Base-by-base conservation (phyloP, 1,284 basidiomycete genomes). In the Pterulicium gracile region DNA sequence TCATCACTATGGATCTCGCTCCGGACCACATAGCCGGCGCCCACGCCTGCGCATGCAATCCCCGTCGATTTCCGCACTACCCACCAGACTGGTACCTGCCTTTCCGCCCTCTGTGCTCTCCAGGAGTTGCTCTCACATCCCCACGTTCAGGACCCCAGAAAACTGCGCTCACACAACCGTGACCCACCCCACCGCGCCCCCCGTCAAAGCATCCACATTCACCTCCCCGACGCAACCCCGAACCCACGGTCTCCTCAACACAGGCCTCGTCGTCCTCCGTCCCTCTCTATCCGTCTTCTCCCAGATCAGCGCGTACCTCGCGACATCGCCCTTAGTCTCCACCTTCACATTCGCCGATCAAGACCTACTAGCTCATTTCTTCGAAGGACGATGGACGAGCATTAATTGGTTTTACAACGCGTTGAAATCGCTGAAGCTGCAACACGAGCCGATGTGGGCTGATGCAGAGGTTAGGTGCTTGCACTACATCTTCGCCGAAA, bases 41-140 rank as follows among this genome's bases (percentile, higher is more conserved):
- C 1, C 85, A 86, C 47, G 86, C 74, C 3, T 90, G 87, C 55
- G 76, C 84, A 0, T 90, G 87, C 67, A 90, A 90, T 56, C 86
- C 86, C n/a, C 72, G 73, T 47, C 74, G 73, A 55, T 62, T 88
- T 27, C 51, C 68, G 0, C 79, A 85, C 53, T 90, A 90, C 57
- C 88, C 88, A 0, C 51, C 54, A 1, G 82, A 88, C 55, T 90
- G 87, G 87, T 83, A 50, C 64, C 73, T 46, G 42, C 24, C 27
- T 32, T 12, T 43, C 12, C n/a, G 3, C 13, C 22, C 2, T 0
- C 14, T 14, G 34, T 10, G n/a, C 21, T 36, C 24, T n/a, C 7
- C 27, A 32, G 27, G 27, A 7, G n/a, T 32, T 32, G n/a, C n/a
- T 32, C 27, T 32, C 10, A 32, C 27, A 32, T 7, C 27, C 7